Base-by-base conservation (phyloP, 148 eudicot species). In the Rhododendron mucronatum region DNA sequence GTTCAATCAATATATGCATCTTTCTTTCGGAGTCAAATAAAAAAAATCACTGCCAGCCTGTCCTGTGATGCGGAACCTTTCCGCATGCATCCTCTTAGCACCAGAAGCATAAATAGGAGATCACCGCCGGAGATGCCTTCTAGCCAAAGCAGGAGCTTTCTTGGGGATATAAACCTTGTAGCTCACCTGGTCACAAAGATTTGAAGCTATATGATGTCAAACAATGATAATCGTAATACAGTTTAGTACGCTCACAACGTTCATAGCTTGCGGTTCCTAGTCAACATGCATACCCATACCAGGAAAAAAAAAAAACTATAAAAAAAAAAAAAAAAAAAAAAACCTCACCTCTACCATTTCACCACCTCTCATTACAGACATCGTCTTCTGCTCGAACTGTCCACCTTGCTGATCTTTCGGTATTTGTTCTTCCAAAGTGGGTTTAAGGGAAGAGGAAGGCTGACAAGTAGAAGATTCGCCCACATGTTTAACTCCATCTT, bases 111-210 rank as follows among this genome's bases (percentile, higher is more conserved):
- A 45, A 65, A 83, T 83, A 28, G 21, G 50, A 79, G 10, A 79
- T 93, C 88, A 95, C 76, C 95, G 94, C 81, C 86, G 90, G 79
- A 94, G 93, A 80, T 93, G 91, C 92, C 98, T 96, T 87, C 98
- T 91, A 69, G 96, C 93, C 86, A 94, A 86, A 84, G 96, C 96
- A 74, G 98, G 95, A 81, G 92, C 90, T 86, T 90, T 95, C 85
- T 94, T 95, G 15, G 99, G 99, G 76, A 96, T 95, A 90, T 93
- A 93, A 51, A 96, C 99, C 93, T 96, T 95, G 93, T 96, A 96
- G 86, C 90, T 95, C 86, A 95, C 97, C 99, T 96, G 91, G 61
- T 83, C 39, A 85, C 39, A 55, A 87, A 18, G 79, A 23, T 71
- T 12, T 45, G 6, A 37, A 78, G 13, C 18, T 23, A 50, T 48